Evolutionary conservation across 2,329 filamentous ascomycete genomes (phyloP).

Genomic region (Podosphaera xanthii): DNA sequence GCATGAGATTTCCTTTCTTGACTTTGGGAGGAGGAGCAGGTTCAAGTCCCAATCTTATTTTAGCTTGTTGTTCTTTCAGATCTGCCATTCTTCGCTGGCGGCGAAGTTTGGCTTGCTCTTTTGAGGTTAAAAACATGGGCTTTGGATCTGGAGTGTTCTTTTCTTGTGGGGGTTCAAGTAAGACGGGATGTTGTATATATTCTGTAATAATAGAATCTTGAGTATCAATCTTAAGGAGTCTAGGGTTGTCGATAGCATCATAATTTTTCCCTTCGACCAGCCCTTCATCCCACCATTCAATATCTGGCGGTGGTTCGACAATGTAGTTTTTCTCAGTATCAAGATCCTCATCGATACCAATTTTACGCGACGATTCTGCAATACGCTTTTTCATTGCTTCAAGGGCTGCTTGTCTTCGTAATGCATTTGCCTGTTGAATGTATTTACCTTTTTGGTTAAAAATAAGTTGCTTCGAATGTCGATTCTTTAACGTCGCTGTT

Average conservation of each 20-base stretch:
- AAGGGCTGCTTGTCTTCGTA: conserved; percentile 66
- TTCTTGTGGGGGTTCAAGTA: conserved; percentile 78
- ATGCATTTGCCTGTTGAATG: conserved; percentile 75
- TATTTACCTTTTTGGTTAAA: conserved; percentile 97
- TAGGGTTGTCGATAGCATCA: conserved; percentile 39
- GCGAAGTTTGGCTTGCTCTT: conserved; percentile 78
- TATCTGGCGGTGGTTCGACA: conserved; percentile 58
- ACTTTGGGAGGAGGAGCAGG: conserved; percentile 86
- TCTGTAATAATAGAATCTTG: conserved; percentile 73
- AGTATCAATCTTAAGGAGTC: conserved; percentile 48
- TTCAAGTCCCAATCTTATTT: conserved; percentile 75
- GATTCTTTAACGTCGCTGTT: conserved; percentile 31
- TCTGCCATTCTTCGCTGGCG: conserved; percentile 80
- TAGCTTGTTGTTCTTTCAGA: conserved; percentile 86
- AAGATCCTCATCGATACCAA: conserved; percentile 79
- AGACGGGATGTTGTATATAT: conserved; percentile 81
- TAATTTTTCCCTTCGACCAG: conserved; percentile 58
- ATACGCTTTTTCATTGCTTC: conserved; percentile 92
- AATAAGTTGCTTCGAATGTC: conserved; percentile 52
- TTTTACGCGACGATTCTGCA: conserved; percentile 65
- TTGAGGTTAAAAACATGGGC: conserved; percentile 74
- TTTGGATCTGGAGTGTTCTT: conserved; percentile 59
- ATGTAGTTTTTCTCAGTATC: conserved; percentile 78
- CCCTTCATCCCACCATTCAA: conserved; percentile 97
- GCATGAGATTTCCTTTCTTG: conserved; percentile 94